Percentiles rank a stretch among this genome's conserved stretches.
phyloP scores from a whole-genome alignment of 305 asterid species.

The Fraxinus dipetala region DNA sequence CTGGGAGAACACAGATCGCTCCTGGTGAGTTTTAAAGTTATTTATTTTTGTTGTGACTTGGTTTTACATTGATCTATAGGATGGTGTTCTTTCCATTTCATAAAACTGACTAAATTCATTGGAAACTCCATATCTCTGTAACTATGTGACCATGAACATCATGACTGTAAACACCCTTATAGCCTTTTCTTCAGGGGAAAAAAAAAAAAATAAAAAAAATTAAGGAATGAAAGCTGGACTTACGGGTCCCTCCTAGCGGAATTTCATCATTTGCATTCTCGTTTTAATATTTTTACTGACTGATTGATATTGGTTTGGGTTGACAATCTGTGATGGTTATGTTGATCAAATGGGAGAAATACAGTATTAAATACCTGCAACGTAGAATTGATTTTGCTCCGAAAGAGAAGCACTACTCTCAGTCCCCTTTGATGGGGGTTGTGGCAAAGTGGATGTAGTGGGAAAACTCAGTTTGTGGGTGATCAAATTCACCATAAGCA shows the following conservation, averaged over 20 bases:
- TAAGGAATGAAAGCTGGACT: neutral
- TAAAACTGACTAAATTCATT: neutral
- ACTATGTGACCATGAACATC: neutral
- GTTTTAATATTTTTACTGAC: neutral
- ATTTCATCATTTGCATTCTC: neutral
- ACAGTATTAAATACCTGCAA: neutral
- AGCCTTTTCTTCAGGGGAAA: neutral
- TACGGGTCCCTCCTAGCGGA: too few species aligned
- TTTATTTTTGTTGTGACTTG: constrained; percentile 4
- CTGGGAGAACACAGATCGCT: constrained; percentile 97
- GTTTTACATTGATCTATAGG: neutral
- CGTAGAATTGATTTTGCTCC: neutral
- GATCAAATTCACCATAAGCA: neutral
- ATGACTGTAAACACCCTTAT: neutral
- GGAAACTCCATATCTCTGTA: neutral
- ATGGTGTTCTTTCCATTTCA: neutral
- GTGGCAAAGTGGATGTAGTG: neutral
- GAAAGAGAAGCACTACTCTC: neutral
- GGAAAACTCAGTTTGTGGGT: neutral
- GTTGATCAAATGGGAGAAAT: neutral
- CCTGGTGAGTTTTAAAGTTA: constrained; percentile 61
- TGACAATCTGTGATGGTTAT: neutral
- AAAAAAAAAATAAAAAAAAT: neutral
- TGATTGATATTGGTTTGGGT: neutral
- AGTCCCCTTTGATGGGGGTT: neutral